Evolutionary conservation across 116 monocot species (phyloP).

Genomic region (Zostera marina): DNA sequence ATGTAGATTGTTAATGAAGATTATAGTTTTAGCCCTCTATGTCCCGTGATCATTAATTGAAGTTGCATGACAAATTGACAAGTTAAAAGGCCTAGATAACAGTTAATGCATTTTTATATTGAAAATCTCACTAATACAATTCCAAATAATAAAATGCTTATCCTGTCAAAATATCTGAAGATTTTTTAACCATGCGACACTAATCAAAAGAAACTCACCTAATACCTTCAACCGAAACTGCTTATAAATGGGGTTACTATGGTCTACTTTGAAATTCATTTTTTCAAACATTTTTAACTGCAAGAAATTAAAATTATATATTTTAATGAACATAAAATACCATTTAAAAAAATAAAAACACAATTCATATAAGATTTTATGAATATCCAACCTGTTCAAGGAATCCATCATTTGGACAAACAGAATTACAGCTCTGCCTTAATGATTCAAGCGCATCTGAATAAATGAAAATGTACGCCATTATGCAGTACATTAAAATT

Average conservation of each 20-base stretch:
- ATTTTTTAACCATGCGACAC: background rate
- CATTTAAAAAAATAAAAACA: background rate
- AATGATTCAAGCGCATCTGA: conserved; percentile 86
- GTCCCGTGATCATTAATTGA: too few relatives aligned
- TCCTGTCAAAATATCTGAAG: background rate
- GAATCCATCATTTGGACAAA: conserved; percentile 89
- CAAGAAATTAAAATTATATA: conserved; percentile 9
- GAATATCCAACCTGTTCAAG: conserved; percentile 47
- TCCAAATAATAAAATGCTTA: background rate
- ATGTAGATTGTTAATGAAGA: too few relatives aligned
- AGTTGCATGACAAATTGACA: too few relatives aligned
- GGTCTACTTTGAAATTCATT: conserved; percentile 89
- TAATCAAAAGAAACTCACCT: conserved; percentile 29
- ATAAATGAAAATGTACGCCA: background rate
- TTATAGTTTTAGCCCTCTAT: too few relatives aligned
- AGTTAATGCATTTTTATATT: too few relatives aligned
- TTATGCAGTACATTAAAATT: background rate
- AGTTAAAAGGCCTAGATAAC: too few relatives aligned
- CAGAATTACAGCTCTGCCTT: conserved; percentile 31
- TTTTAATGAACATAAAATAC: background rate
- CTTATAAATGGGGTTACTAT: conserved; percentile 65
- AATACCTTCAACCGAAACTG: conserved; percentile 80
- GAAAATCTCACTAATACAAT: too few relatives aligned
- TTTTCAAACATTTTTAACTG: conserved; percentile 96
- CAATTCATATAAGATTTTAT: conserved; percentile 1